Conservation (phyloP, 2,329 filamentous ascomycete genomes). For the Cercospora zeae-maydis region DNA sequence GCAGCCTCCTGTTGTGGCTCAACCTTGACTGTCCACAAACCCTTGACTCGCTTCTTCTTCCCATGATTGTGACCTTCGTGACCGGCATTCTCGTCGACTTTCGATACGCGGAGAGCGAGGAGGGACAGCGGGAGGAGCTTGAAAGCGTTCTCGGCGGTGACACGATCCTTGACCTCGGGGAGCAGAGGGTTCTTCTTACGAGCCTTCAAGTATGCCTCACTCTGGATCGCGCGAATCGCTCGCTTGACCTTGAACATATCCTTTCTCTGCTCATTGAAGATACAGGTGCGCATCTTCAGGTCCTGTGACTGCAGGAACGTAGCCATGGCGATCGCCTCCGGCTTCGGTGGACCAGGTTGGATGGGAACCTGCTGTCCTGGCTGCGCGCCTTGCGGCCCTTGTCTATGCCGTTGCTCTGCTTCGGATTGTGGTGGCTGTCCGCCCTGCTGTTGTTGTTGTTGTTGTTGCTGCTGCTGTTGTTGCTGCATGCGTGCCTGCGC, state of each 20-base stretch:
- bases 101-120: conserved; percentile 83
- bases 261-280: conserved; percentile 92
- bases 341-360: conserved; percentile 76
- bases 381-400: conserved; percentile 41
- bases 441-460: conserved; percentile 36
- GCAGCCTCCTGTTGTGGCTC: conserved; percentile 89
- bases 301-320: conserved; percentile 81
- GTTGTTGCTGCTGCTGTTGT: conserved; percentile 34
- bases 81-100: conserved; percentile 72
- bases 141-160: conserved; percentile 87
- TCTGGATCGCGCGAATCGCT: conserved; percentile 83
- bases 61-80: conserved; percentile 69
- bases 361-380: conserved; percentile 63
- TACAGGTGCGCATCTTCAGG: conserved; percentile 84
- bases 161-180: conserved; percentile 81
- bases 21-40: conserved; percentile 91
- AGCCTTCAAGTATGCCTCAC: conserved; percentile 84
- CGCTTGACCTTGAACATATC: conserved; percentile 99
- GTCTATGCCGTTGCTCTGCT: conserved; percentile 25
- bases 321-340: conserved; percentile 81
- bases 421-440: conserved; percentile 30
- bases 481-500: conserved; percentile 52
- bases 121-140: conserved; percentile 93
- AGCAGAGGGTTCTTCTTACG: conserved; percentile 83
- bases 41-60: conserved; percentile 87